Conservation (phyloP, 495 filamentous ascomycete genomes). For the Podospora appendiculata region DNA sequence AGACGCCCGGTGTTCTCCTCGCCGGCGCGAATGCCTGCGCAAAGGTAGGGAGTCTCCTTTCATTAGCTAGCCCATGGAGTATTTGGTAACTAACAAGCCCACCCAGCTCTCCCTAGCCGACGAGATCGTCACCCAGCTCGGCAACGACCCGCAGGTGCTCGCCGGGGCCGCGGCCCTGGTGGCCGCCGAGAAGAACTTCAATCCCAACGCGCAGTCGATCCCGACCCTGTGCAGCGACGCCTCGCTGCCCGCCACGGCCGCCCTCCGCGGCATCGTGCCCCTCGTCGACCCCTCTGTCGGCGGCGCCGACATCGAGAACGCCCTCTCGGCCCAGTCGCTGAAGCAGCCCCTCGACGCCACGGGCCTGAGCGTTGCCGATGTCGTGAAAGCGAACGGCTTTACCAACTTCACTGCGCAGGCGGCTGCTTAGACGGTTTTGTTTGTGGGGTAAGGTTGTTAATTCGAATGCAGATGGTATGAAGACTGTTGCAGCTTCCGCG, state of each 20-base stretch:
- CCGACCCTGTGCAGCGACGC: slow-evolving; percentile 52
- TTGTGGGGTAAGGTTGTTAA: neutral
- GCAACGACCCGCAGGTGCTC: slow-evolving; percentile 41
- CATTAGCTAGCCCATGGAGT: too few relatives aligned
- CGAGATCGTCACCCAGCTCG: slow-evolving; percentile 46
- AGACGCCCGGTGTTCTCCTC: slow-evolving; percentile 43
- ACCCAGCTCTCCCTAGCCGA: slow-evolving; percentile 53
- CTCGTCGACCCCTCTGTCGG: slow-evolving; percentile 49
- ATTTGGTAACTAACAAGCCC: neutral
- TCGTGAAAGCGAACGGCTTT: slow-evolving; percentile 44
- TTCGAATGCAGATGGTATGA: too few relatives aligned
- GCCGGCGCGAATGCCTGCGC: slow-evolving; percentile 49
- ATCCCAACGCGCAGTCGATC: slow-evolving; percentile 47
- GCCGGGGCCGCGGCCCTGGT: slow-evolving; percentile 53
- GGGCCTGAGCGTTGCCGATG: slow-evolving; percentile 48
- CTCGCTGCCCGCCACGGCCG: slow-evolving; percentile 43
- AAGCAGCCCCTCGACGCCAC: slow-evolving; percentile 37
- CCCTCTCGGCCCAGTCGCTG: slow-evolving; percentile 40
- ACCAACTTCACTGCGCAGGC: slow-evolving; percentile 43
- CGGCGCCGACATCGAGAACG: slow-evolving; percentile 46
- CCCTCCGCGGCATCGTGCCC: slow-evolving; percentile 51
- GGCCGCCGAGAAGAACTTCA: slow-evolving; percentile 61
- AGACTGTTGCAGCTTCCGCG: too few relatives aligned
- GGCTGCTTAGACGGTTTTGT: neutral
- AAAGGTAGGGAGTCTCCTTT: slow-evolving; percentile 40